Base-by-base conservation (phyloP, 768 basidiomycete genomes). In the Boletus reticuloceps region DNA sequence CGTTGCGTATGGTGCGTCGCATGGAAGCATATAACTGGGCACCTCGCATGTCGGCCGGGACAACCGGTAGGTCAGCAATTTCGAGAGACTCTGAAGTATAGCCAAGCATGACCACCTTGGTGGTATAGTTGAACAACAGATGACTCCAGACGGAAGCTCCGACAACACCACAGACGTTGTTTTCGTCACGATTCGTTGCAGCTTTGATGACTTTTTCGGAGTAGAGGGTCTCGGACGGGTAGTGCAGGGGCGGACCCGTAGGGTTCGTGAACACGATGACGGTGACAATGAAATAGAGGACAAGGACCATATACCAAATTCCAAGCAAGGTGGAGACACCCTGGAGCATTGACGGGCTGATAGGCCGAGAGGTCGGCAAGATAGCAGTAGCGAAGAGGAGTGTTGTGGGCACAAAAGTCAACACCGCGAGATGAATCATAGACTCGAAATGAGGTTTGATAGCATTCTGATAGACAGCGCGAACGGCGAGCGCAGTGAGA, bases 101-200 rank as follows among this genome's bases (percentile, higher is more conserved):
- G 3, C 92, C 94, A 40, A 94, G 83, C 82, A 85, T 84, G 52
- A 95, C 83, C 14, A 97, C 90, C 56, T 88, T 85, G 1, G 92
- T 94, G 37, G 89, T 91, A 68, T 93, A 94, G 16, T 84, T 84
- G 71, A 97, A 97, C n/a, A 94, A 72, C 6, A 97, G 70, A 48
- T 75, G 58, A 39, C 49, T 51, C 61, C 65, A 72, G 20, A 79
- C 70, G 3, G 75, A 73, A 22, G 83, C 77, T 53, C 78, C 86
- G 79, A 64, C 54, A 36, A 54, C 32, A 41, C 88, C 88, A 47
- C 82, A 85, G 17, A 95, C 90, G 62, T 95, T 96, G 56, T 86
- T 80, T 38, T 79, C 71, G n/a, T 81, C 80, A n/a, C 69, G 69
- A 54, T 85, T 88, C 7, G 86, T 88, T 39, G 79, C 77, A 5